Conservation (phyloP, 768 basidiomycete genomes). For the Agaricus subrufescens region DNA sequence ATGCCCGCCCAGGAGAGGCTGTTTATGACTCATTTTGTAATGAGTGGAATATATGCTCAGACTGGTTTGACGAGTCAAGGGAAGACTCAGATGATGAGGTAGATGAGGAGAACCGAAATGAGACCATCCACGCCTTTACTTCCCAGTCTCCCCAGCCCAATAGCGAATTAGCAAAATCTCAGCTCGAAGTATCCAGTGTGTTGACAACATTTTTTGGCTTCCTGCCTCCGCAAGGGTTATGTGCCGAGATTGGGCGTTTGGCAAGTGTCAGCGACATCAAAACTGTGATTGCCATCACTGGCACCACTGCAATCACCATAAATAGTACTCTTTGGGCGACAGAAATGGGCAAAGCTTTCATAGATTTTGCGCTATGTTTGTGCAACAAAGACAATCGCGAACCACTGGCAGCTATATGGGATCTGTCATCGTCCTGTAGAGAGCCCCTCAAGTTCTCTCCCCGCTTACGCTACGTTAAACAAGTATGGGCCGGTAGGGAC, state of each 20-base stretch:
- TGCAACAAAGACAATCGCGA: neutral
- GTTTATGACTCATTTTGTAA: slow-evolving; percentile 4
- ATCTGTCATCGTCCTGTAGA: neutral
- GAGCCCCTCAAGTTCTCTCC: no score
- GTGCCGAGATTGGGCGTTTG: no score
- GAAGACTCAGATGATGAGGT: neutral
- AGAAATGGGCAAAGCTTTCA: neutral
- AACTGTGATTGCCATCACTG: neutral
- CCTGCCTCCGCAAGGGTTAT: neutral
- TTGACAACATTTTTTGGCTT: neutral
- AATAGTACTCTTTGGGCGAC: neutral
- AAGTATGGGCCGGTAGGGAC: neutral
- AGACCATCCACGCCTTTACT: no score
- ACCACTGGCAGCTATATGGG: neutral
- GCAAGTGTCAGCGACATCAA: neutral
- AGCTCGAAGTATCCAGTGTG: neutral
- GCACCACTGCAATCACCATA: neutral
- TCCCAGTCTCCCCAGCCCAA: no score
- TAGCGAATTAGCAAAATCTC: no score
- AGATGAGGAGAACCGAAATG: neutral
- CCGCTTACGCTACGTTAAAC: neutral
- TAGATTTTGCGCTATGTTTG: neutral
- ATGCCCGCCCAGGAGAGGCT: neutral
- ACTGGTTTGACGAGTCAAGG: neutral
- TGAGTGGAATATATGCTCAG: slow-evolving; percentile 6